phyloP scores from a whole-genome alignment of 2,329 filamentous ascomycete genomes.

The Alternaria sp. region DNA sequence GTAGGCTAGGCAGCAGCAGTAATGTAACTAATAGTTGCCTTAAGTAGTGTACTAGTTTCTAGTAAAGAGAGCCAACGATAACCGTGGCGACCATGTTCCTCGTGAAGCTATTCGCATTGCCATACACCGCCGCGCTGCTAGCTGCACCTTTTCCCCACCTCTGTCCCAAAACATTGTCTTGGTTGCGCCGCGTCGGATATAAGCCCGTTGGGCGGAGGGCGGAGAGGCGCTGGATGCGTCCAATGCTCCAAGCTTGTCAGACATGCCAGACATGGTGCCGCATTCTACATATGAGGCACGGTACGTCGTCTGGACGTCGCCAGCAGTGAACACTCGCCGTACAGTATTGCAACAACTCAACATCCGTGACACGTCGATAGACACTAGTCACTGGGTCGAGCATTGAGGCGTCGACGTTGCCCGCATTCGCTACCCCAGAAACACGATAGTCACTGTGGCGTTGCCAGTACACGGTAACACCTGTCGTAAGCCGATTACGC shows the following conservation, averaged over 20 bases:
- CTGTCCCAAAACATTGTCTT: neutral
- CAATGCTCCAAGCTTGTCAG: neutral
- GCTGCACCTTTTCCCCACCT: neutral
- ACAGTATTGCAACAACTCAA: neutral
- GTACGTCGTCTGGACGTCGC: neutral
- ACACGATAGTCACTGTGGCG: constrained; percentile 1
- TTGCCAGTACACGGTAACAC: neutral
- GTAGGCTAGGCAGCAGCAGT: too few relatives aligned
- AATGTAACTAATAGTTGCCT: too few relatives aligned
- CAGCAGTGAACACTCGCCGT: neutral
- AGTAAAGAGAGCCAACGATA: too few relatives aligned
- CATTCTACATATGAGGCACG: neutral
- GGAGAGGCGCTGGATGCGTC: neutral
- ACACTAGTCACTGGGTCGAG: neutral
- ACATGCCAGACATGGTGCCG: neutral
- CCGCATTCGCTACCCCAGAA: constrained; percentile 3
- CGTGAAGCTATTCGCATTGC: constrained; percentile 6
- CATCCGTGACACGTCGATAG: neutral
- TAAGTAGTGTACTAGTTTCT: too few relatives aligned
- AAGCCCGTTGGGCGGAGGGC: neutral
- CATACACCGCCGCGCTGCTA: constrained; percentile 7
- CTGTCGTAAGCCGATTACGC: constrained; percentile 1
- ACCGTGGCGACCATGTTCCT: neutral
- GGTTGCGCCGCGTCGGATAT: neutral
- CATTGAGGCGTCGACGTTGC: neutral